These are phyloP conservation scores for Cytospora paraplurivora DNA, from an alignment of 2,329 filamentous ascomycete species.

Conservation along the genomic window DNA sequence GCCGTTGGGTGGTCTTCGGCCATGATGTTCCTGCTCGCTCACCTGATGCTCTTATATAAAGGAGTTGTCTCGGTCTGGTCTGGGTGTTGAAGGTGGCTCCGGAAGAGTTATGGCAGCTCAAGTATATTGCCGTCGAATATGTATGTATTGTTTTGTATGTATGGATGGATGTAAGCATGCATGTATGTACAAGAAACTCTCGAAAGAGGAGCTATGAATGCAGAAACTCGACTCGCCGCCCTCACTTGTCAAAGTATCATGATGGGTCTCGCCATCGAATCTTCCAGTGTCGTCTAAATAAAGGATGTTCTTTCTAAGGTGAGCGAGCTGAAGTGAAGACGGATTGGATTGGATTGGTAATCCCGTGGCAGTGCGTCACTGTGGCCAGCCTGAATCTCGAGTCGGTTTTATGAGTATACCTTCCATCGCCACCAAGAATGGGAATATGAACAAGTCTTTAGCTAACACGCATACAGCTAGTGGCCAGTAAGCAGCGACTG, in stretches of 20 bases:
- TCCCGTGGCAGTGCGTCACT: slow-evolving; percentile 12
- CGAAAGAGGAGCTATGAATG: background rate
- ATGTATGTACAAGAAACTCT: background rate
- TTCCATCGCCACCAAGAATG: background rate
- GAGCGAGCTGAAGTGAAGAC: slow-evolving; percentile 1
- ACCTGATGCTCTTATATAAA: background rate
- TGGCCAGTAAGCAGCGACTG: background rate
- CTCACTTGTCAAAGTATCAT: background rate
- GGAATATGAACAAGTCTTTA: background rate
- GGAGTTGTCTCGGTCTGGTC: background rate
- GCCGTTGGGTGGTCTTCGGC: background rate
- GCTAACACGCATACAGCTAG: background rate
- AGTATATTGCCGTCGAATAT: background rate
- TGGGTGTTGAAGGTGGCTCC: background rate
- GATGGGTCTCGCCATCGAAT: slow-evolving; percentile 13
- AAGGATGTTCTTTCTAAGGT: too few relatives aligned
- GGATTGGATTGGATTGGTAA: slow-evolving; percentile 24
- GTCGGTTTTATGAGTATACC: background rate
- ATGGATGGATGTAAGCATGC: background rate
- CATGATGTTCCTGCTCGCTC: background rate
- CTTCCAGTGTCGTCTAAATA: slow-evolving; percentile 23
- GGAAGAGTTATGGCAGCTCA: background rate
- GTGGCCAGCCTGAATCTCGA: background rate
- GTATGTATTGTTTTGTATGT: background rate
- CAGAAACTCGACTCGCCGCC: background rate